Percentiles rank a stretch among this genome's conserved stretches.
Evolutionary conservation across 192 early-diverging fungal species (phyloP).

Genomic region (Coemansia guatemalensis): DNA sequence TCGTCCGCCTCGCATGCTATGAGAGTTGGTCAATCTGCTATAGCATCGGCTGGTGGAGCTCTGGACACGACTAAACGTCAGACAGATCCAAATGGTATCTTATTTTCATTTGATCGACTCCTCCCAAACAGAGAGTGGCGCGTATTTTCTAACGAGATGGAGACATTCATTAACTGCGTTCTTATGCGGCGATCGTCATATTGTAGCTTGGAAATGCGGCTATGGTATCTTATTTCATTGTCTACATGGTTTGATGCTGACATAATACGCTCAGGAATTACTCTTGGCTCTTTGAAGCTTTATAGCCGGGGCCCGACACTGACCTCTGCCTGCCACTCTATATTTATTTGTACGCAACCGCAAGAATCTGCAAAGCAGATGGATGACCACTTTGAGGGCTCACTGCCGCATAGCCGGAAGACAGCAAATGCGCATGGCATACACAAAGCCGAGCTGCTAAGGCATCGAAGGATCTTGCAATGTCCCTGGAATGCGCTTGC

Average conservation of each 20-base stretch:
- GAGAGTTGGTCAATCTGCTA: not conserved
- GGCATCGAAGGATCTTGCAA: constrained; percentile 22
- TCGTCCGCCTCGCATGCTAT: not conserved
- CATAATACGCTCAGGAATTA: constrained; percentile 20
- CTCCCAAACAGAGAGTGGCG: constrained; percentile 28
- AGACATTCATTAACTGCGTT: constrained; percentile 32
- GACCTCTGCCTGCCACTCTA: not conserved
- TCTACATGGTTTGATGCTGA: constrained; percentile 42
- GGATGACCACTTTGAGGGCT: not conserved
- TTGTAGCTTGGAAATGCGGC: constrained; percentile 47
- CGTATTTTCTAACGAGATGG: constrained; percentile 27
- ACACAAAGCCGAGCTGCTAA: constrained; percentile 27
- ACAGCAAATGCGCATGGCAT: constrained; percentile 5
- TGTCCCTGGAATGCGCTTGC: constrained; percentile 54
- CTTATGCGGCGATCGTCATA: constrained; percentile 46
- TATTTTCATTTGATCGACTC: not conserved
- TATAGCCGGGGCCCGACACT: constrained; percentile 1
- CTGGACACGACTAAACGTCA: not conserved
- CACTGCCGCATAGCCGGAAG: not conserved
- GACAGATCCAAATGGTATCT: not conserved
- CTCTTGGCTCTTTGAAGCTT: constrained; percentile 41
- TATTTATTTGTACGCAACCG: constrained; percentile 14
- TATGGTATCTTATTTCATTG: constrained; percentile 36
- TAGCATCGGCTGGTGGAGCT: not conserved
- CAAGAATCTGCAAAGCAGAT: not conserved